Percentiles rank a stretch among this genome's conserved stretches.
phyloP scores from a whole-genome alignment of 1,284 basidiomycete genomes.

The Cutaneotrichosporon sp. region DNA sequence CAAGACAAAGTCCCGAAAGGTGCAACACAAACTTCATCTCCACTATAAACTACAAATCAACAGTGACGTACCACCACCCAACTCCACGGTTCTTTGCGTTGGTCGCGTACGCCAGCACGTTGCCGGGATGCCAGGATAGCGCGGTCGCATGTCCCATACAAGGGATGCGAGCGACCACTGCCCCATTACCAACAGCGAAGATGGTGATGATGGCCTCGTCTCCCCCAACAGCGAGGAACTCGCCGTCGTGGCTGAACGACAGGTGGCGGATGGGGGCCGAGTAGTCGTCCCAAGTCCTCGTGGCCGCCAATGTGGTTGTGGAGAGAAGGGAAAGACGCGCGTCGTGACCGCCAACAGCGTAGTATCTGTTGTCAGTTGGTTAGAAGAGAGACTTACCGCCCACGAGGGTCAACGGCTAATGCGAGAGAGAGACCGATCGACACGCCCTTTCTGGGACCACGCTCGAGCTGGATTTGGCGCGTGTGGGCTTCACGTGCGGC shows the following conservation, averaged over 20 bases:
- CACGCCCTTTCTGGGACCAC: slow-evolving; percentile 30
- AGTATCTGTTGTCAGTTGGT: slow-evolving; percentile 23
- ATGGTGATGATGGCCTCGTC: slow-evolving; percentile 42
- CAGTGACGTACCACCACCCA: slow-evolving; percentile 7
- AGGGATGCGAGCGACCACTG: slow-evolving; percentile 33
- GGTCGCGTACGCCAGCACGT: slow-evolving; percentile 42
- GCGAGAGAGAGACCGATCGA: slow-evolving; percentile 34
- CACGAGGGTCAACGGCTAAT: slow-evolving; percentile 37
- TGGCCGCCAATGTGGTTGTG: slow-evolving; percentile 40
- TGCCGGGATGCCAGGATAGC: slow-evolving; percentile 44
- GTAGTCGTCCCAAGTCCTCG: slow-evolving; percentile 41
- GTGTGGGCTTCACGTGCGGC: slow-evolving; percentile 23
- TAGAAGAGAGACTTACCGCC: slow-evolving; percentile 22
- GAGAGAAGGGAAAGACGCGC: slow-evolving; percentile 41
- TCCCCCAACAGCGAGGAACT: slow-evolving; percentile 44
- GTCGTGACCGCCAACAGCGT: slow-evolving; percentile 46
- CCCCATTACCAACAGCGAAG: slow-evolving; percentile 35
- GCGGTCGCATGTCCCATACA: slow-evolving; percentile 32
- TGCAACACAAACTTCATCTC: too few relatives aligned
- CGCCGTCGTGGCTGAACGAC: slow-evolving; percentile 44
- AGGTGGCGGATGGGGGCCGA: slow-evolving; percentile 40
- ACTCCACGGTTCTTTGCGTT: slow-evolving; percentile 12
- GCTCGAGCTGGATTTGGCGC: slow-evolving; percentile 29
- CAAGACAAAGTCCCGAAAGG: too few relatives aligned
- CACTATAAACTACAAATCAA: neutral